A percentile compares a stretch with the other conserved stretches of the same genome.
These are phyloP conservation scores for Cutaneotrichosporon sp. DNA, from an alignment of 1,284 basidiomycete genomes.

Conservation along the genomic window DNA sequence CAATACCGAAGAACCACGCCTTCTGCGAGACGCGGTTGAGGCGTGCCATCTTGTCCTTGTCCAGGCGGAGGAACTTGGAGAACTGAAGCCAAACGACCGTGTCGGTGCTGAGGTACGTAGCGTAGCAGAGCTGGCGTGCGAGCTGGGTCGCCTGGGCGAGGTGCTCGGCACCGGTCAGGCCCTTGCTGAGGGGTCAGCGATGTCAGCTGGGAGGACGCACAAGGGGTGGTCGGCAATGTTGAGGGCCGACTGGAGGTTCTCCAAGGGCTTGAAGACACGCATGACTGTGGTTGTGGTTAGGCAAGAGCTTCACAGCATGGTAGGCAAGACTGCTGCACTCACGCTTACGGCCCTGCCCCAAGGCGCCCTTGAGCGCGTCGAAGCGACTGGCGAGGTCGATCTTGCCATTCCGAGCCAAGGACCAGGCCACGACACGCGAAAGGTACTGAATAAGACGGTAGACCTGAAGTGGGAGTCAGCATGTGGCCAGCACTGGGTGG, in stretches of 20 bases:
- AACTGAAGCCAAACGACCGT: slow-evolving; percentile 75
- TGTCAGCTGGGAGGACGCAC: slow-evolving; percentile 24
- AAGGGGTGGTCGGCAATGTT: slow-evolving; percentile 59
- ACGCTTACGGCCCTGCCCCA: slow-evolving; percentile 75
- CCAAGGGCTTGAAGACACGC: slow-evolving; percentile 87
- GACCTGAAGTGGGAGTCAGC: slow-evolving; percentile 52
- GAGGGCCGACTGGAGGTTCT: slow-evolving; percentile 88
- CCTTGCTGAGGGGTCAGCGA: slow-evolving; percentile 23
- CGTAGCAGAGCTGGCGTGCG: slow-evolving; percentile 81
- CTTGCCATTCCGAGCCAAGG: slow-evolving; percentile 60
- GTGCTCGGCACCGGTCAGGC: slow-evolving; percentile 48
- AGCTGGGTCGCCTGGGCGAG: slow-evolving; percentile 78
- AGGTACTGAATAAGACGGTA: slow-evolving; percentile 92
- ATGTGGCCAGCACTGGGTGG: neutral
- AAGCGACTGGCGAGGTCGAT: slow-evolving; percentile 65
- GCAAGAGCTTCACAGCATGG: too few relatives aligned
- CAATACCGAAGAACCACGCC: slow-evolving; percentile 86
- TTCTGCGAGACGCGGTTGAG: slow-evolving; percentile 71
- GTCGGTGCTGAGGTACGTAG: slow-evolving; percentile 81
- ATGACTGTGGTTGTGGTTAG: slow-evolving; percentile 73
- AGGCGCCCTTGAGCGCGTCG: slow-evolving; percentile 71
- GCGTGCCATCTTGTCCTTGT: slow-evolving; percentile 56
- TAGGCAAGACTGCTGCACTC: slow-evolving; percentile 32
- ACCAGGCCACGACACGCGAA: slow-evolving; percentile 85
- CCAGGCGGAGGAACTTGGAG: slow-evolving; percentile 64